Conservation (phyloP, 805 yeast genomes). For the Barnettozyma botsteinii region DNA sequence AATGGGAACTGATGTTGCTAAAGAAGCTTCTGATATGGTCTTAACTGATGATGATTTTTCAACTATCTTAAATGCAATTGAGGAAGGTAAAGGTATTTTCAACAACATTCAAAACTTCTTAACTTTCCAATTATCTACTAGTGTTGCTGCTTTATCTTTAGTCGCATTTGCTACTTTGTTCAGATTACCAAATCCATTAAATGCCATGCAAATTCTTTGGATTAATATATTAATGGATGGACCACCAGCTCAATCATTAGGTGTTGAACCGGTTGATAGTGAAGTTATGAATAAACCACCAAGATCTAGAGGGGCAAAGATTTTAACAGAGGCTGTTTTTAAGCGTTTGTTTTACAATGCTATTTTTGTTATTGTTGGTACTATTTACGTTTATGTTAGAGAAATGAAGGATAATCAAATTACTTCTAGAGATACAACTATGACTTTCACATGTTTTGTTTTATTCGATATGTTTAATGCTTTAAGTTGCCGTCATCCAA, state of each 20-base stretch:
- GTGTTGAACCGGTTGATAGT: conserved; percentile 95
- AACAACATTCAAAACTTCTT: conserved; percentile 91
- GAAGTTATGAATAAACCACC: conserved; percentile 98
- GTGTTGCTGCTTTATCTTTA: conserved; percentile 88
- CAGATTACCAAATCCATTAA: conserved; percentile 87
- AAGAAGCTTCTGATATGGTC: conserved; percentile 97
- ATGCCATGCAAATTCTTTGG: conserved; percentile 98
- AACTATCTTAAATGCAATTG: conserved; percentile 87
- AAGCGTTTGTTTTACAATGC: conserved; percentile 76
- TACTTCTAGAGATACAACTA: conserved; percentile 94
- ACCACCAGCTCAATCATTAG: conserved; percentile 96
- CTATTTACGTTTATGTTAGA: conserved; percentile 75
- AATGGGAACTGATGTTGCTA: conserved; percentile 97
- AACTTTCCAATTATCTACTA: conserved; percentile 92
- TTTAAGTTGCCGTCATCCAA: conserved; percentile 80
- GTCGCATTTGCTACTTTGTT: conserved; percentile 84
- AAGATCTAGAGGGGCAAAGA: conserved; percentile 78
- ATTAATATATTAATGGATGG: conserved; percentile 98
- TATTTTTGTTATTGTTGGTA: conserved; percentile 70
- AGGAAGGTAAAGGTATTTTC: conserved; percentile 97
- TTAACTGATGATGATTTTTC: conserved; percentile 95
- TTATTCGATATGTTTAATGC: conserved; percentile 97
- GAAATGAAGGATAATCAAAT: conserved; percentile 83
- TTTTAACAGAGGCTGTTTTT: conserved; percentile 64
- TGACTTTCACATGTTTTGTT: conserved; percentile 98